Conservation (phyloP, 257 asterid genomes). For the Solanum boliviense region DNA sequence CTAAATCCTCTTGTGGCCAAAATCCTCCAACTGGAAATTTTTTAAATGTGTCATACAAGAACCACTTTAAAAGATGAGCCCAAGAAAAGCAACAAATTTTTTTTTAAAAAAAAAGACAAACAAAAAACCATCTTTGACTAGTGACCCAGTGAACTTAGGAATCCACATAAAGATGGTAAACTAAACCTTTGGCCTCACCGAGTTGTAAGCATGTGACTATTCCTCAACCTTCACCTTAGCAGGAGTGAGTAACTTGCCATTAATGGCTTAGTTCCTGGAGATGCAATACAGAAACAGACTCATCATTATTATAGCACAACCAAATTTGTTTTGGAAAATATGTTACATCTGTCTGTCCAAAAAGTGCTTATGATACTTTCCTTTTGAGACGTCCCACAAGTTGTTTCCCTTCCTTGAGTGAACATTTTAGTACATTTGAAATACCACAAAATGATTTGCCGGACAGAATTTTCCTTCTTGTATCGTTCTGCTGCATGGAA, state of each 20-base stretch:
- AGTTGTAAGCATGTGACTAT: neutral
- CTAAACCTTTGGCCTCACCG: neutral
- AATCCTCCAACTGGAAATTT: neutral
- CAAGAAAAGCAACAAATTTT: neutral
- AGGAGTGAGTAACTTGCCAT: neutral
- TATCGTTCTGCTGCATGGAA: neutral
- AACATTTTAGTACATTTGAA: neutral
- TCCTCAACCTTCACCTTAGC: neutral
- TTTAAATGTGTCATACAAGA: neutral
- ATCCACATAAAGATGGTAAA: neutral
- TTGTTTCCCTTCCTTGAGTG: neutral
- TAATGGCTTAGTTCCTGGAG: neutral
- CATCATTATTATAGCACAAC: neutral
- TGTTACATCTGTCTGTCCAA: neutral
- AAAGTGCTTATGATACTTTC: neutral
- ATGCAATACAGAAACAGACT: neutral
- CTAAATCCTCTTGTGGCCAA: neutral
- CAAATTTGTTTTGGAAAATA: neutral
- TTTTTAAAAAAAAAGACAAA: neutral
- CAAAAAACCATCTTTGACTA: neutral
- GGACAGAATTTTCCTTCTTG: neutral
- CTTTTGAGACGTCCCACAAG: neutral
- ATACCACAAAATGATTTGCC: neutral
- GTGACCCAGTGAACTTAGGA: neutral
- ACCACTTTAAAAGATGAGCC: neutral